Evolutionary conservation across 2,329 filamentous ascomycete genomes (phyloP), one percentile per base, ranked within the genome.

Genomic region (Neospermospora avenae): DNA sequence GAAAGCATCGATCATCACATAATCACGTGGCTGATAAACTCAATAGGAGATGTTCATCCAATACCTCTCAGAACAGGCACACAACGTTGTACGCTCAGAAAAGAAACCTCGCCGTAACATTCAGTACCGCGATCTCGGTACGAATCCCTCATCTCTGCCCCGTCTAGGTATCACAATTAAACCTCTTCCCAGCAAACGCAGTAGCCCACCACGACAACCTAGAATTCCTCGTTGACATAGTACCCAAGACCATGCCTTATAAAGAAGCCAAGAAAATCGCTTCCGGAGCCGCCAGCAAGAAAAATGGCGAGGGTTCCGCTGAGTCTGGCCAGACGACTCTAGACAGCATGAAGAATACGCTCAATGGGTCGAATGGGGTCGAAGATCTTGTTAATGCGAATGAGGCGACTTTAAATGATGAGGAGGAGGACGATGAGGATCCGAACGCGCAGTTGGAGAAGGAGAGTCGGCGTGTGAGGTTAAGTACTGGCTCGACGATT

Each of bases 71-170:
- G 84, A 89, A 64, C 90, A 96, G 74, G 88, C 89, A 25, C 87
- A 96, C 73, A 93, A 90, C 70, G 90, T 96, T 70, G 89, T 93
- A 69, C 96, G 95, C 72, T 84, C 92, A 0, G 95, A 98, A 76
- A 85, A 89, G 69, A 98, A 98, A 74, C 93, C 93, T 5, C 84
- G 95, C 59, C 86, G 93, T 62, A 97, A 96, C 71, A 89, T 99
- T 63, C 95, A 98, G 74, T 99, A 99, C 79, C 91, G 91, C 72
- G 95, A 99, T 75, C 82, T 99, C 44, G 88, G 90, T 92, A 78
- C 60, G 16, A 22, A 8, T 28, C 20, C 54, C 10, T 57, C 42
- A 7, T 20, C 22, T 57, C 37, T 44, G 35, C 31, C 37, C 35
- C 42, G 14, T 53, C 62, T 13, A 18, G 55, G 46, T 28, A 49